These are phyloP conservation scores for Dictyostelium capitatum DNA, from an alignment of 78 protist species.

Conservation along the genomic window DNA sequence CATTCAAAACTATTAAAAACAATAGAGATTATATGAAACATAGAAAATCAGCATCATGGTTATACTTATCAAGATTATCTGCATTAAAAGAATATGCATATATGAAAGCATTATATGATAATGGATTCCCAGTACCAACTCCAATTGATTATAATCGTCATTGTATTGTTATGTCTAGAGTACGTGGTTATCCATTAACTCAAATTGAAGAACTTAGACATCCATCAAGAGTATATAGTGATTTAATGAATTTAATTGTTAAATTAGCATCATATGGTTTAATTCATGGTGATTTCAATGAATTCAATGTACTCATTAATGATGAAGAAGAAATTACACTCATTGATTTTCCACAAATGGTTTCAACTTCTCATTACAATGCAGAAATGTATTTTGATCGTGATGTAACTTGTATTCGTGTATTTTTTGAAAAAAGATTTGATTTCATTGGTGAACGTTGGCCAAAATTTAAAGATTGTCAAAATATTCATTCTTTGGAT, in stretches of 20 bases:
- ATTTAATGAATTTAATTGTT: conserved; percentile 90
- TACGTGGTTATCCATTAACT: conserved; percentile 93
- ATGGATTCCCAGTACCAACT: conserved; percentile 97
- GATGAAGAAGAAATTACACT: conserved; percentile 90
- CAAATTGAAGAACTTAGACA: conserved; percentile 81
- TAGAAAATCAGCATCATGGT: conserved; percentile 93
- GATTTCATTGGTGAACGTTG: conserved; percentile 60
- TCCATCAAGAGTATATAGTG: conserved; percentile 84
- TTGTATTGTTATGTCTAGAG: conserved; percentile 94
- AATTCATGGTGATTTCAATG: conserved; percentile 99
- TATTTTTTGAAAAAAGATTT: conserved; percentile 88
- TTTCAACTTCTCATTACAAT: conserved; percentile 94
- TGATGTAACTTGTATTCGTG: conserved; percentile 93
- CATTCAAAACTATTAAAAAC: conserved; percentile 95
- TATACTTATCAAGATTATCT: conserved; percentile 96
- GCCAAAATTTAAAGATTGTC: conserved; percentile 67
- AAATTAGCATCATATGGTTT: conserved; percentile 94
- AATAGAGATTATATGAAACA: conserved; percentile 96
- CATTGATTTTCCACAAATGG: conserved; percentile 99
- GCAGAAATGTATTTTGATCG: conserved; percentile 95
- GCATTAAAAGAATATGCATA: conserved; percentile 98
- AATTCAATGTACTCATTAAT: conserved; percentile 96
- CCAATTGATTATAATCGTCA: conserved; percentile 98
- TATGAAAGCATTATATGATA: conserved; percentile 96
- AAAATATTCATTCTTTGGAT: conserved; percentile 14